Conservation (phyloP, 2,329 filamentous ascomycete species). For the Sordariomycetes sp. region DNA sequence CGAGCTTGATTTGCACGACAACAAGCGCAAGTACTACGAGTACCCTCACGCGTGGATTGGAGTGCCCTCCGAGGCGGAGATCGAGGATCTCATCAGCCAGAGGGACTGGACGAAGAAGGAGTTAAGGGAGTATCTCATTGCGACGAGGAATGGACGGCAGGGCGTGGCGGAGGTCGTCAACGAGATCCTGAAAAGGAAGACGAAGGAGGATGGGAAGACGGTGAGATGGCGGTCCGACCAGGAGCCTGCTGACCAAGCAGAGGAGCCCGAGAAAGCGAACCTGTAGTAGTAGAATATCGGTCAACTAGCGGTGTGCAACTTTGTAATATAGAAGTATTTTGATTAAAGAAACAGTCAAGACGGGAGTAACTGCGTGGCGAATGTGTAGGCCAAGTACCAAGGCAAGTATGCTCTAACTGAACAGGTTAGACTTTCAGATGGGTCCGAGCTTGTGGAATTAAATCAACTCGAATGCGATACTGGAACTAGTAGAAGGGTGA, state of each 20-base stretch:
- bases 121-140: conserved; percentile 55
- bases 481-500: too few species aligned
- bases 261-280: background rate
- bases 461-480: too few species aligned
- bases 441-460: too few species aligned
- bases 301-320: too few species aligned
- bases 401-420: too few species aligned
- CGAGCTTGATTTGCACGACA: conserved; percentile 52
- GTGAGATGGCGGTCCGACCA: conserved; percentile 23
- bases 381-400: too few species aligned
- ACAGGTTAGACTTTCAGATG: too few species aligned
- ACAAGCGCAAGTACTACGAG: conserved; percentile 52
- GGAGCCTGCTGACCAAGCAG: background rate
- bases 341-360: too few species aligned
- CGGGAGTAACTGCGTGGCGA: too few species aligned
- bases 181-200: conserved; percentile 58
- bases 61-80: conserved; percentile 62
- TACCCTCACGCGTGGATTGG: conserved; percentile 68
- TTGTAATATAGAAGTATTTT: too few species aligned
- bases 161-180: conserved; percentile 59
- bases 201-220: conserved; percentile 32
- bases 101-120: conserved; percentile 32
- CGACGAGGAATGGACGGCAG: conserved; percentile 52
- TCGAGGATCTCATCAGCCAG: conserved; percentile 32
- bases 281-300: too few species aligned